Percentiles rank a stretch among this genome's conserved stretches.
Evolutionary conservation across 176 grass and related monocot genomes (phyloP).

Genomic region (Pontederia paniculata): DNA sequence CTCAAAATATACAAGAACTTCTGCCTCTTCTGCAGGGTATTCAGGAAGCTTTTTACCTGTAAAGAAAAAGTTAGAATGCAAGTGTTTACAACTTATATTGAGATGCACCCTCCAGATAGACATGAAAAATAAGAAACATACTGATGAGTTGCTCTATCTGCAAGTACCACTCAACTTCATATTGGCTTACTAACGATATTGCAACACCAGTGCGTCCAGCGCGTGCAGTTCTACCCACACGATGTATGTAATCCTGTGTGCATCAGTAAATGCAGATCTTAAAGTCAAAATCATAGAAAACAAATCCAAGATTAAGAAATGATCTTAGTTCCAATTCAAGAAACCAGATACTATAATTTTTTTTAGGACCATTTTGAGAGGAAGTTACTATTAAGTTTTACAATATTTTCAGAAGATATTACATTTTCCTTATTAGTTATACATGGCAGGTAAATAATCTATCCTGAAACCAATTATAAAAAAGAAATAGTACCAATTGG

Average conservation of each 20-base stretch:
- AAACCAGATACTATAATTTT: no score
- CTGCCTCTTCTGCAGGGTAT: conserved; percentile 26
- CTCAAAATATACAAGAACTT: conserved; percentile 59
- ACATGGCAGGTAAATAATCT: no score
- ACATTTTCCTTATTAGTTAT: no score
- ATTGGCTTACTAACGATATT: conserved; percentile 83
- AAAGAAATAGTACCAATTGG: no score
- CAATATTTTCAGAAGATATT: no score
- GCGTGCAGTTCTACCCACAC: conserved; percentile 89
- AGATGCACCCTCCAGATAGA: background rate
- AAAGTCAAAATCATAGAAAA: background rate
- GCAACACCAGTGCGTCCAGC: conserved; percentile 76
- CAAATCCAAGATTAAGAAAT: background rate
- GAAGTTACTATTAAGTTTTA: no score
- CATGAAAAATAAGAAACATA: conserved; percentile 13
- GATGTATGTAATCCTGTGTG: conserved; percentile 93
- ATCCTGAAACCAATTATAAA: no score
- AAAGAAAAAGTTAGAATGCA: conserved; percentile 3
- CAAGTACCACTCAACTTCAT: conserved; percentile 70
- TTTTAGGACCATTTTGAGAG: no score
- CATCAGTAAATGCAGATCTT: background rate
- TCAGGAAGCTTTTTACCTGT: conserved; percentile 43
- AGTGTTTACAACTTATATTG: background rate
- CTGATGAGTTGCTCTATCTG: conserved; percentile 66
- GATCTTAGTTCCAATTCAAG: background rate